Conservation (phyloP, 257 asterid genomes). For the Pogostemon cablin region DNA sequence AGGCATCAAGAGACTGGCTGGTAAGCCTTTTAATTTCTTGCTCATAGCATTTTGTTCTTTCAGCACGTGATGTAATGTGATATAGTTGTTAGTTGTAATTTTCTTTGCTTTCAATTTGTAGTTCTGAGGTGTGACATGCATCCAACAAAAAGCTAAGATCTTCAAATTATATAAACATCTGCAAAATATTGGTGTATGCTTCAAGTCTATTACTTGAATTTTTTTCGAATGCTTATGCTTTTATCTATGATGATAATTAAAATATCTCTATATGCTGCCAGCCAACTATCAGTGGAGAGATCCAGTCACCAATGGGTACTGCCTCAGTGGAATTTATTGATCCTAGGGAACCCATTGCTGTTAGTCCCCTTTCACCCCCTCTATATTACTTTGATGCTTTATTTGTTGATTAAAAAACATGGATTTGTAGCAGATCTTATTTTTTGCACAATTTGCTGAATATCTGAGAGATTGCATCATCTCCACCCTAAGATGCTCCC, state of each 20-base stretch:
- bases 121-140: neutral
- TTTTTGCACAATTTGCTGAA: neutral
- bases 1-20: slow-evolving; percentile 98
- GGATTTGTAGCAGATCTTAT: neutral
- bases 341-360: slow-evolving; percentile 95
- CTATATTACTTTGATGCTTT: neutral
- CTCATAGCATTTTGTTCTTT: slow-evolving; percentile 9
- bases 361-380: slow-evolving; percentile 44
- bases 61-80: neutral
- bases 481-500: neutral
- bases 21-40: slow-evolving; percentile 46
- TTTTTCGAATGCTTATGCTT: slow-evolving; percentile 9
- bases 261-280: slow-evolving; percentile 39
- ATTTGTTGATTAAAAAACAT: neutral
- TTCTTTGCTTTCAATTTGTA: neutral
- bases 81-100: neutral
- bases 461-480: neutral
- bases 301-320: slow-evolving; percentile 85
- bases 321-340: slow-evolving; percentile 94
- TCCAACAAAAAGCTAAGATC: slow-evolving; percentile 9
- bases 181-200: neutral
- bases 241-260: neutral
- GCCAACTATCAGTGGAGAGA: slow-evolving; percentile 90
- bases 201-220: neutral
- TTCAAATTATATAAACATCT: slow-evolving; percentile 6